Base-by-base conservation (phyloP, 106 monocot species). In the Apostasia ramifera region DNA sequence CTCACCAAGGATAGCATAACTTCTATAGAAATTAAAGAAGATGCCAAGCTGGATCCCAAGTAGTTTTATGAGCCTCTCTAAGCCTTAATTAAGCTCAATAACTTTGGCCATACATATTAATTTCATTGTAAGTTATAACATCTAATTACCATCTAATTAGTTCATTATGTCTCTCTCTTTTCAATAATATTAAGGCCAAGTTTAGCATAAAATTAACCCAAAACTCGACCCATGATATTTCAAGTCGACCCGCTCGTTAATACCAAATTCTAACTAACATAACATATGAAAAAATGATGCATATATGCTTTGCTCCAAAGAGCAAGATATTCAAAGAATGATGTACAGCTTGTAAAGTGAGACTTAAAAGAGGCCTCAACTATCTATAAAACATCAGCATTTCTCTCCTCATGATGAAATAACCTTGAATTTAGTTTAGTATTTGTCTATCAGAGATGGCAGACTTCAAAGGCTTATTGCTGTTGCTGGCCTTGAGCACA, bases 1-100 rank as follows among this genome's bases (percentile, higher is more conserved):
- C 8, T 15, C 53, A 67, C 71, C 73, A 84, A 77, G 84, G 70
- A 79, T 80, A 84, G 83, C 38, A 84, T 76, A 60, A 56, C 57
- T 53, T 73, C 55, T 4, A 37, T 46, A 47, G 57, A 76, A 46
- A 53, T n/a, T 57, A 56, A 45, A 55, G 57, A 45, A 54, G 56
- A 66, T 63, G 44, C 51, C 8, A 41, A 39, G 9, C 37, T 5
- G 46, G 62, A 49, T 53, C 1, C 41, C 44, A 57, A 40, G 11
- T 55, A 11, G 40, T 38, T 54, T 15, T 38, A 40, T 38, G 47
- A 47, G 53, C 13, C 41, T 60, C 50, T 12, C 2, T 44, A 57
- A 40, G 14, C 47, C 48, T 37, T 61, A 14, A 10, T 15, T 6
- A 11, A 50, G 6, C 2, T 45, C 26, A 26, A 26, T 26, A 26